Evolutionary conservation across 305 asterid species (phyloP), one percentile per base, ranked within the genome.

Genomic region (Fraxinus floribunda): DNA sequence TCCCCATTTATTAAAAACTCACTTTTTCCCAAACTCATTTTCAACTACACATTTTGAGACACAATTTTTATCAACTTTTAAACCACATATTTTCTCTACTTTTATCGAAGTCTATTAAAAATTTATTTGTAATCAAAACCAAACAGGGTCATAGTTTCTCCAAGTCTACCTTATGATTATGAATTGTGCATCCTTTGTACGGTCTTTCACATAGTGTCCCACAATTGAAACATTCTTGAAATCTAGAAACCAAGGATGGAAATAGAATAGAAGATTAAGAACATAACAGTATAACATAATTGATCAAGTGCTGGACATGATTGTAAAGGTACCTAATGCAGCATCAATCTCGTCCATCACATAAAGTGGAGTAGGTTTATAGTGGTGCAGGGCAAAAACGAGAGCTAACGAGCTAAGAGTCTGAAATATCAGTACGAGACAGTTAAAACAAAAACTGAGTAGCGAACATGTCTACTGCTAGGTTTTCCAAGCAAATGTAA

Each of bases 261-360:
- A 55, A 29, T 5, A 60, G 75, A 75, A 38, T n/a, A 71, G 57
- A 74, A 72, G 64, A 82, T 72, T 62, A 3, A 81, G 75, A 49
- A 64, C 79, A 44, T 11, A 9, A 74, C 22, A 60, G 79, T 66
- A 66, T 38, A 41, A 55, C 24, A 77, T 4, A 41, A 80, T 46
- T 8, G 32, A 76, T 55, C 24, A 35, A 16, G 38, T 55, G 20
- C 10, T 7, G 11, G 66, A 24, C 38, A 77, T 29, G 49, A 79
- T 16, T 20, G 2, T 32, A 35, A 80, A 80, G 83, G 35, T 90
- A 91, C 99, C 98, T 88, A 93, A 82, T 85, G 99, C 98, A 72
- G 98, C 99, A 89, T 95, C 99, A 55, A 94, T 95, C 87, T 91
- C 98, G 79, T 95, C 97, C 97, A 92, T 92, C 84, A 96, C 99